Percentiles rank a stretch among this genome's conserved stretches.
Conservation (phyloP, 1,139 yeast genomes). For the Pneumocystis wakefieldiae region DNA sequence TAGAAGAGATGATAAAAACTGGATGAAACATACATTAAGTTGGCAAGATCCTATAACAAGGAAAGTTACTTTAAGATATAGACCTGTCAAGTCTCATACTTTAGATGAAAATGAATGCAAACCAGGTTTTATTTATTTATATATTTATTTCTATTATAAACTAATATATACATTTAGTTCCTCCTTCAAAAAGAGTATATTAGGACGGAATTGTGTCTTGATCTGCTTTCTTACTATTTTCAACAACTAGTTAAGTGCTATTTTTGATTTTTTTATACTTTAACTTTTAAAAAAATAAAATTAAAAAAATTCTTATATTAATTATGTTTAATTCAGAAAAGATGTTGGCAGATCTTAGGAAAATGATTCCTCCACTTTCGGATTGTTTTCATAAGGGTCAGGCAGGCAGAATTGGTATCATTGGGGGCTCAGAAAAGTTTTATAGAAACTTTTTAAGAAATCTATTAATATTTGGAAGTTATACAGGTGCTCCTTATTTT, state of each 20-base stretch:
- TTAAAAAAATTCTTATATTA: not conserved
- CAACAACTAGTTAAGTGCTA: not conserved
- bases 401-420: slow-evolving; percentile 70
- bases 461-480: slow-evolving; percentile 22
- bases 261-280: not conserved
- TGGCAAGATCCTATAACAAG: slow-evolving; percentile 71
- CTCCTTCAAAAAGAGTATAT: slow-evolving; percentile 14
- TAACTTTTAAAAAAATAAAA: not conserved
- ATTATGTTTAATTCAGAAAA: not conserved
- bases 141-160: slow-evolving; percentile 68
- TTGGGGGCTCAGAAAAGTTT: slow-evolving; percentile 80
- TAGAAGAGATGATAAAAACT: slow-evolving; percentile 83
- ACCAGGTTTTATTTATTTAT: slow-evolving; percentile 24
- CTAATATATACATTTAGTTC: slow-evolving; percentile 52
- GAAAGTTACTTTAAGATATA: slow-evolving; percentile 62
- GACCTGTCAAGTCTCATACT: slow-evolving; percentile 70
- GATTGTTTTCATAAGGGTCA: slow-evolving; percentile 79
- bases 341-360: slow-evolving; percentile 15
- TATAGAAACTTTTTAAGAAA: slow-evolving; percentile 19
- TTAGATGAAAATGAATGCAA: slow-evolving; percentile 87
- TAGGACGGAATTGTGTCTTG: not conserved
- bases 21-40: slow-evolving; percentile 97
- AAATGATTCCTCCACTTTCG: slow-evolving; percentile 60
- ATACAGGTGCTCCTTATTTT: slow-evolving; percentile 93
- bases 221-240: not conserved